Percentiles rank a stretch among this genome's conserved stretches.
Evolutionary conservation across 176 grass and related monocot genomes (phyloP).

Genomic region (Triticum aestivum): IWGSC_CS_RefSeq_v2.1 NC_057802.1:61701938-61702437

Average conservation of each 20-base stretch:
- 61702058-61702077: not conserved
- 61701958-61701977: not conserved
- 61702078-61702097: slow-evolving; percentile 11
- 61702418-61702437: slow-evolving; percentile 54
- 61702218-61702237: slow-evolving; percentile 30
- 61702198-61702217: not conserved
- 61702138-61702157: slow-evolving; percentile 7
- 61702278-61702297: slow-evolving; percentile 22
- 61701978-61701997: not conserved
- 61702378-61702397: slow-evolving; percentile 72
- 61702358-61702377: slow-evolving; percentile 53
- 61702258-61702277: slow-evolving; percentile 21
- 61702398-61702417: slow-evolving; percentile 74
- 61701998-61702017: slow-evolving; percentile 19
- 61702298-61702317: slow-evolving; percentile 36
- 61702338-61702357: slow-evolving; percentile 55
- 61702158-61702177: slow-evolving; percentile 16
- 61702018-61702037: slow-evolving; percentile 29
- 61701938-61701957: not conserved
- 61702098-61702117: not conserved
- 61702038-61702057: not conserved
- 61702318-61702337: slow-evolving; percentile 63
- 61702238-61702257: not conserved
- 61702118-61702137: slow-evolving; percentile 11
- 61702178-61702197: slow-evolving; percentile 11